Evolutionary conservation across 495 filamentous ascomycete genomes (phyloP).

Genomic region (Hyaloscypha variabilis): DNA sequence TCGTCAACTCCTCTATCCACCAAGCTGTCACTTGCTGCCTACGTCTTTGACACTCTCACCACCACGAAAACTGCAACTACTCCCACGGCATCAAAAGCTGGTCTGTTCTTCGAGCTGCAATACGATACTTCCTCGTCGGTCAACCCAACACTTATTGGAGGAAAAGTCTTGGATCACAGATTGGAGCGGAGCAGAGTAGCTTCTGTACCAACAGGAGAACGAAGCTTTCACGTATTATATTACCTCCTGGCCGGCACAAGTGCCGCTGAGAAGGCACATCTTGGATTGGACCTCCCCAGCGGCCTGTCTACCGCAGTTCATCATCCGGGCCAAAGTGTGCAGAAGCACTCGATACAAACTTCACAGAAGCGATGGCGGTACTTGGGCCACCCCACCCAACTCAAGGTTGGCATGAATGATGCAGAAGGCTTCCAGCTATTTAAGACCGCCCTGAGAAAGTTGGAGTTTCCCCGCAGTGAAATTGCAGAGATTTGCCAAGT

Average conservation of each 20-base stretch:
- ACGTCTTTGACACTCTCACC: slow-evolving; percentile 92
- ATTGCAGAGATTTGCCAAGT: slow-evolving; percentile 97
- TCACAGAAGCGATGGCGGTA: slow-evolving; percentile 88
- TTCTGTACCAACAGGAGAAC: slow-evolving; percentile 89
- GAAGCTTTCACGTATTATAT: slow-evolving; percentile 95
- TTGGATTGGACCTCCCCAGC: slow-evolving; percentile 70
- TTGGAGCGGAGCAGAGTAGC: slow-evolving; percentile 89
- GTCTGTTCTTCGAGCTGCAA: slow-evolving; percentile 92
- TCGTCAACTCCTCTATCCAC: slow-evolving; percentile 90
- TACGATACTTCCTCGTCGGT: slow-evolving; percentile 87
- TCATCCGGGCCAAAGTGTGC: slow-evolving; percentile 34
- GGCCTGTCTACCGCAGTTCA: slow-evolving; percentile 40
- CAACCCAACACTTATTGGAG: slow-evolving; percentile 83
- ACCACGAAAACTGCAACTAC: slow-evolving; percentile 98
- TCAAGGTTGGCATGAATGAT: slow-evolving; percentile 97
- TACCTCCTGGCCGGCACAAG: slow-evolving; percentile 94
- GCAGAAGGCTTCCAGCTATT: slow-evolving; percentile 94
- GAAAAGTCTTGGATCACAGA: slow-evolving; percentile 91
- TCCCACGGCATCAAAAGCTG: slow-evolving; percentile 92
- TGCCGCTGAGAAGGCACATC: slow-evolving; percentile 82
- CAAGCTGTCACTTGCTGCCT: slow-evolving; percentile 90
- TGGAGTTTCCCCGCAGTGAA: slow-evolving; percentile 90
- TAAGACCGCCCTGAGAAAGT: slow-evolving; percentile 90
- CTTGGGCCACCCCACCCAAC: slow-evolving; percentile 91
- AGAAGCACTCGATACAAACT: slow-evolving; percentile 44